Conservation (phyloP, 345 rosid species). For the Geranium brycei region DNA sequence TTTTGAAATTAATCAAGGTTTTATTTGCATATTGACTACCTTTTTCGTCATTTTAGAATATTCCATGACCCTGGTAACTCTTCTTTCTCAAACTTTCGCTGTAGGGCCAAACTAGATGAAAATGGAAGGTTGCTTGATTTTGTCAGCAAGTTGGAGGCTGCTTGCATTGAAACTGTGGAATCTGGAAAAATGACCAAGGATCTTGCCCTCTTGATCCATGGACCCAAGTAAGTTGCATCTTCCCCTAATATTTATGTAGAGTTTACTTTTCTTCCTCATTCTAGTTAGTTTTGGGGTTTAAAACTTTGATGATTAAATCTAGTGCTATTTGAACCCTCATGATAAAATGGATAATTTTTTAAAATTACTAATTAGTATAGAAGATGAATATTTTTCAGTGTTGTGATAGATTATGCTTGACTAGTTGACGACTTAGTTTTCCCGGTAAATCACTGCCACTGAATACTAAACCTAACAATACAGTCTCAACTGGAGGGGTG, state of each 20-base stretch:
- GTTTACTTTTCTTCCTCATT: not conserved
- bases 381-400: no score
- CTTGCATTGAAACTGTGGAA: conserved; percentile 80
- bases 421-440: no score
- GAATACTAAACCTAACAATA: no score
- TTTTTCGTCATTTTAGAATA: not conserved
- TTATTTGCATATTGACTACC: not conserved
- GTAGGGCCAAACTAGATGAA: conserved; percentile 83
- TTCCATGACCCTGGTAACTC: not conserved
- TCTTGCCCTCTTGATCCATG: conserved; percentile 73
- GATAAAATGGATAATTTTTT: not conserved
- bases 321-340: not conserved
- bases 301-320: no score
- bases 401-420: no score
- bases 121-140: conserved; percentile 60
- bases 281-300: not conserved
- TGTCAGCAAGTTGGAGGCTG: conserved; percentile 67
- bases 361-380: no score
- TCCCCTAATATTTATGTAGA: not conserved
- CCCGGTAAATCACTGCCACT: no score
- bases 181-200: conserved; percentile 93
- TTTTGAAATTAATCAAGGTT: not conserved
- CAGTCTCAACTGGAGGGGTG: no score
- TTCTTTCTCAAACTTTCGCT: conserved; percentile 3
- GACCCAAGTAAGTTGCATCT: conserved; percentile 50